Conservation (phyloP, 1,284 basidiomycete genomes). For the Apiotrichum montevideense region DNA sequence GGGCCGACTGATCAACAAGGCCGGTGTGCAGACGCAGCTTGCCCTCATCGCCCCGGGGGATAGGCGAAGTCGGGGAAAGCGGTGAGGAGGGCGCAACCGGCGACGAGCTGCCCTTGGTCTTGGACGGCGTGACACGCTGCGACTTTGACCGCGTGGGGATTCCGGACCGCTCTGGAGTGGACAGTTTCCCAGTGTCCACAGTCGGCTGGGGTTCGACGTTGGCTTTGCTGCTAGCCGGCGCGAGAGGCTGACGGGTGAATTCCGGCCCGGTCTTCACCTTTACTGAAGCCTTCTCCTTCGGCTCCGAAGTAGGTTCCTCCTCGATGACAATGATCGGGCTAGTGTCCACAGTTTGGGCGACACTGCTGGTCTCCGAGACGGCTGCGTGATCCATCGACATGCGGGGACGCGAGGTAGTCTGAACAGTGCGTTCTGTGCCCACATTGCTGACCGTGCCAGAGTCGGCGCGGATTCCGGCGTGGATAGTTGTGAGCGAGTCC, state of each 20-base stretch:
- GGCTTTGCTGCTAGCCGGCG: conserved; percentile 22
- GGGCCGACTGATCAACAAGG: conserved; percentile 83
- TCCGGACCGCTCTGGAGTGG: neutral
- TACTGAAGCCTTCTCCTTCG: neutral
- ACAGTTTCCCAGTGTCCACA: conserved; percentile 6
- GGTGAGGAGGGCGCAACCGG: neutral
- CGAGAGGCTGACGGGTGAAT: conserved; percentile 3
- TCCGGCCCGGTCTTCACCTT: neutral
- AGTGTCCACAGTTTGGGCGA: conserved; percentile 17
- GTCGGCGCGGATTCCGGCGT: conserved; percentile 18
- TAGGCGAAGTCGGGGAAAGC: neutral
- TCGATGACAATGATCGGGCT: conserved; percentile 17
- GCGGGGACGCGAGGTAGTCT: neutral
- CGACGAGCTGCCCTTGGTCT: neutral
- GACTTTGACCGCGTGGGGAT: conserved; percentile 10
- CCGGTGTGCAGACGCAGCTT: conserved; percentile 81
- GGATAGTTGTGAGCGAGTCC: conserved; percentile 31
- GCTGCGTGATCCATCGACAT: conserved; percentile 4
- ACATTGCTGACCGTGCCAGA: conserved; percentile 13
- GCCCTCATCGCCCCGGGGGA: conserved; percentile 48
- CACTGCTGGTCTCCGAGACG: conserved; percentile 7
- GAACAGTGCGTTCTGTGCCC: neutral
- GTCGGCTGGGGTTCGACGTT: conserved; percentile 25
- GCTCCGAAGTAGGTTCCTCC: neutral
- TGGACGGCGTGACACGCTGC: conserved; percentile 2